These are phyloP conservation scores for Paramecium sexaurelia DNA, from an alignment of 73 alveolate genomes.

Conservation along the genomic window DNA sequence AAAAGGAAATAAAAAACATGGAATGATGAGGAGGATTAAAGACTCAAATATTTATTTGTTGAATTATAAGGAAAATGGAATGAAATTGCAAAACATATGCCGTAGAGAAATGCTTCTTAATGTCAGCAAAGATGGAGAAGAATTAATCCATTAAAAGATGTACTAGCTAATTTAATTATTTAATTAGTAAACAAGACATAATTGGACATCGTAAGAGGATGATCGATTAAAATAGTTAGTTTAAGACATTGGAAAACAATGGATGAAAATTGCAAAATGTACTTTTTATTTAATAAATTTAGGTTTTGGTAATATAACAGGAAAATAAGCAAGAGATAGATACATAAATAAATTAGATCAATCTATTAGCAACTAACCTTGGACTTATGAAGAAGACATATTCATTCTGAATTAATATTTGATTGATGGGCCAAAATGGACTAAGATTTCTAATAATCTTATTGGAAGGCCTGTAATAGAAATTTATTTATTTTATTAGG, in stretches of 20 bases:
- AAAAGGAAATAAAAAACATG: slow-evolving; percentile 62
- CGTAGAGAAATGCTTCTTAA: slow-evolving; percentile 64
- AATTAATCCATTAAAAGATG: slow-evolving; percentile 54
- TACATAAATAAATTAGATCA: slow-evolving; percentile 97
- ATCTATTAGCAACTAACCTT: slow-evolving; percentile 85
- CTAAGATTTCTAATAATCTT: slow-evolving; percentile 60
- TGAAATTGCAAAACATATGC: slow-evolving; percentile 61
- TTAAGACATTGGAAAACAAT: slow-evolving; percentile 51
- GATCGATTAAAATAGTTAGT: slow-evolving; percentile 13
- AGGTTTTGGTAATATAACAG: slow-evolving; percentile 60
- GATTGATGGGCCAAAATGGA: slow-evolving; percentile 60
- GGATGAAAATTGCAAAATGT: slow-evolving; percentile 58
- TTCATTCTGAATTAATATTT: slow-evolving; percentile 6
- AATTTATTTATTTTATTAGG: slow-evolving; percentile 1
- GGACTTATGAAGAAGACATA: slow-evolving; percentile 90
- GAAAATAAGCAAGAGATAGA: slow-evolving; percentile 94
- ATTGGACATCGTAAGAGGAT: slow-evolving; percentile 62
- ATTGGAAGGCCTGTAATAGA: slow-evolving; percentile 79
- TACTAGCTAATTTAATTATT: background rate
- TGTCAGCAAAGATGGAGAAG: slow-evolving; percentile 67
- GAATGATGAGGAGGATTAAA: slow-evolving; percentile 61
- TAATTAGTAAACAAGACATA: background rate
- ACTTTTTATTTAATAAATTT: slow-evolving; percentile 39
- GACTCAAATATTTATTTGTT: background rate
- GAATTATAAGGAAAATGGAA: slow-evolving; percentile 48